These are phyloP conservation scores for Erythrophleum fordii DNA, from an alignment of 306 rosid species.

Conservation along the genomic window DNA sequence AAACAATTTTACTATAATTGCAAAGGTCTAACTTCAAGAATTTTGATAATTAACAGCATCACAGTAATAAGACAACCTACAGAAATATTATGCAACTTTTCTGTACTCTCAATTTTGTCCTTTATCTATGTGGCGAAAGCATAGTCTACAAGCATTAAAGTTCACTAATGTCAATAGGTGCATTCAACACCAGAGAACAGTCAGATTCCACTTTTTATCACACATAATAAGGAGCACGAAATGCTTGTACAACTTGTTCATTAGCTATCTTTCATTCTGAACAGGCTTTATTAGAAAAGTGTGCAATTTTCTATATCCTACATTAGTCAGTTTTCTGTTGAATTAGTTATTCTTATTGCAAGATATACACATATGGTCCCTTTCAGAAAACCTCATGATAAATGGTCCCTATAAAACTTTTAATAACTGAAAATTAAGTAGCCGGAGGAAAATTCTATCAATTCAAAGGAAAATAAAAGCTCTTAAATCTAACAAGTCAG, in stretches of 20 bases:
- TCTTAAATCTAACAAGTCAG: constrained; percentile 7
- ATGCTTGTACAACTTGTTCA: constrained; percentile 24
- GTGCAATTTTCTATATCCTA: not conserved
- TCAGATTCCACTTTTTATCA: constrained; percentile 1
- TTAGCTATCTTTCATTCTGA: not conserved
- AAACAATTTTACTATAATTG: not conserved
- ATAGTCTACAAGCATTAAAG: not conserved
- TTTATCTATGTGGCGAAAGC: constrained; percentile 12
- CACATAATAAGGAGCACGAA: constrained; percentile 19
- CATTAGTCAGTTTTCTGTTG: not conserved
- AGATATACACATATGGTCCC: not conserved
- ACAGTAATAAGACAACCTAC: not conserved
- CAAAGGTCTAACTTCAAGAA: not conserved
- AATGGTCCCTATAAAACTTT: not conserved
- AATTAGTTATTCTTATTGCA: not conserved
- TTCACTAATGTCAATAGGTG: constrained; percentile 12
- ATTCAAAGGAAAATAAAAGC: constrained; percentile 22
- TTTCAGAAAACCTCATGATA: constrained; percentile 22
- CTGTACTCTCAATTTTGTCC: not conserved
- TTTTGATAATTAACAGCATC: not conserved
- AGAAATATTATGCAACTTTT: not conserved
- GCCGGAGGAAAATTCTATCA: constrained; percentile 13
- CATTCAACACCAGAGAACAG: constrained; percentile 18
- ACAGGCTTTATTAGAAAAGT: not conserved
- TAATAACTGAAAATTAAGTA: constrained; percentile 18